Evolutionary conservation across 257 asterid genomes (phyloP).

Genomic region (Fraxinus quadrangulata): DNA sequence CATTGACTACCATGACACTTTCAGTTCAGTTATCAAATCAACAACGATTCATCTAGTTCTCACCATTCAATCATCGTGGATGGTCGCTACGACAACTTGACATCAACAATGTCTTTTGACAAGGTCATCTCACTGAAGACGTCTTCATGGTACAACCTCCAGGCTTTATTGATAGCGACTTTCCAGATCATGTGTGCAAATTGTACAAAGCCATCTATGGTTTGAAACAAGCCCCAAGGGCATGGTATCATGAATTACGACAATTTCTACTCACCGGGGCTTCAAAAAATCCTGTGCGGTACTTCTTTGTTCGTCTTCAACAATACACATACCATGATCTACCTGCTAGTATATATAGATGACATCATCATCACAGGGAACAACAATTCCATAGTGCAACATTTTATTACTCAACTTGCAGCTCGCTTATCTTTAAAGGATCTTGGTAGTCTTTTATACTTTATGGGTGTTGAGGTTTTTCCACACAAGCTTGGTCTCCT

Average conservation of each 20-base stretch:
- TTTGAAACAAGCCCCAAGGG: not conserved
- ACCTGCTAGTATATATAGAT: not conserved
- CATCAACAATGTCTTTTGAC: slow-evolving; percentile 10
- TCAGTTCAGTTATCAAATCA: slow-evolving; percentile 12
- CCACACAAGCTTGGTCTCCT: no score
- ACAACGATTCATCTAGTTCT: not conserved
- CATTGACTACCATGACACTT: not conserved
- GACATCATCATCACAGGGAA: not conserved
- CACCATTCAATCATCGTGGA: not conserved
- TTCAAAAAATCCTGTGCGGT: not conserved
- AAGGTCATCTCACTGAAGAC: not conserved
- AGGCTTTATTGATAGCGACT: not conserved
- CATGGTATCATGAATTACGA: not conserved
- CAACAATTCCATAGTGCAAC: no score
- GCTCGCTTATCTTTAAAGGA: no score
- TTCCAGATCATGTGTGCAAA: not conserved
- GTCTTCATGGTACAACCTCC: slow-evolving; percentile 21
- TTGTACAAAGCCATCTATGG: not conserved
- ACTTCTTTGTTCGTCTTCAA: not conserved
- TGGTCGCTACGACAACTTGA: slow-evolving; percentile 6
- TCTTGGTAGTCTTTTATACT: no score
- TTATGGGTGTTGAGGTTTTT: no score
- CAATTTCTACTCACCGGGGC: not conserved
- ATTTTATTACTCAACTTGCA: no score
- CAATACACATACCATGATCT: not conserved